Base-by-base conservation (phyloP, 2,329 filamentous ascomycete genomes). In the Pseudogymnoascus sp. region DNA sequence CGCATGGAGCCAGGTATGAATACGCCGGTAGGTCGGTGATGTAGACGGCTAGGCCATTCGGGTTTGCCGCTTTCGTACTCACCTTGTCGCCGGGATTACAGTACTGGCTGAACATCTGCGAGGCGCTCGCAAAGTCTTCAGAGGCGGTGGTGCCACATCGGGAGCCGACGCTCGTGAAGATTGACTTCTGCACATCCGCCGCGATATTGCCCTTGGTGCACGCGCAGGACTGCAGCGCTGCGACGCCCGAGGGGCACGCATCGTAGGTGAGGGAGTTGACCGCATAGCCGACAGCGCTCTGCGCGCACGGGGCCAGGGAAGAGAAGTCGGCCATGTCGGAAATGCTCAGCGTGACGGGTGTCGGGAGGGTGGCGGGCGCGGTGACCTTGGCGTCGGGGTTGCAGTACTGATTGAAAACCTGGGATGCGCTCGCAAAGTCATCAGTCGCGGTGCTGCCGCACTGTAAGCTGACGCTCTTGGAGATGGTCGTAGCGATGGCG, bases 1-100 rank as follows among this genome's bases (percentile, higher is more conserved):
- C 79, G 64, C 80, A 82, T 2, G 75, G 75, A 10, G 78, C 78
- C 59, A 81, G 74, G 14, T 78, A 72, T 1, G 71, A 68, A 59
- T 74, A 75, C 59, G 76, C 76, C 2, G 80, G 70, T 1, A 84
- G 69, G 64, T 84, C 81, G 11, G 80, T 81, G 50, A 84, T 78
- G 62, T 80, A 82, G 33, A 76, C 73, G 0, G 75, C 73, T 19
- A 83, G 78, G 0, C 76, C 68, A 53, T 77, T 75, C 13, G 65
- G 62, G 0, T 74, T 74, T 11, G 80, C 80, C 4, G 56, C 21
- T 16, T 21, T 35, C 14, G 16, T 37, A 3, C 31, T n/a, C 6
- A 60, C 11, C 0, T 72, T 68, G 5, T 66, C 63, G 11, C 70
- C 73, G 42, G 80, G 81, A 63, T 78, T 75, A 68, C 82, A 84